These are phyloP conservation scores for Magnolia officinalis DNA, from an alignment of 164 flowering plant genomes.

Conservation along the genomic window DNA sequence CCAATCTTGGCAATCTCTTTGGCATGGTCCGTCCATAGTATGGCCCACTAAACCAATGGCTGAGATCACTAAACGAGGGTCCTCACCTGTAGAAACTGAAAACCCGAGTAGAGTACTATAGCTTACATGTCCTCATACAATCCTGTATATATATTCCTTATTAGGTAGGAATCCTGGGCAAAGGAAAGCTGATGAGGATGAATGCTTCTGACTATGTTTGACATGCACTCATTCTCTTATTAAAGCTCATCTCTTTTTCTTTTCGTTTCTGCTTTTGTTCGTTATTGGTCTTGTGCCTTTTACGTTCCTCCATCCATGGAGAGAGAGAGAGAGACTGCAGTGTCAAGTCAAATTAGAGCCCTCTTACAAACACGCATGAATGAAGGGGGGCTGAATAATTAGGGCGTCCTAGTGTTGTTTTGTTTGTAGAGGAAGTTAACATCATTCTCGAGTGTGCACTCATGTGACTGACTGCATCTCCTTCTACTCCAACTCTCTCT, in stretches of 20 bases:
- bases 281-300: background rate
- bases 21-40: too few relatives aligned
- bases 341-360: constrained; percentile 17
- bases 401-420: constrained; percentile 31
- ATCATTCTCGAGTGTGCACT: constrained; percentile 32
- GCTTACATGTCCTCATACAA: too few relatives aligned
- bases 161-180: constrained; percentile 16
- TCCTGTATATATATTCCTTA: too few relatives aligned
- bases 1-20: too few relatives aligned
- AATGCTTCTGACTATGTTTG: background rate
- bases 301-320: constrained; percentile 5
- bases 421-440: constrained; percentile 35
- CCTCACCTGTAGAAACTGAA: too few relatives aligned
- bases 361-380: constrained; percentile 17
- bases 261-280: background rate
- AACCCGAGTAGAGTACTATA: too few relatives aligned
- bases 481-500: constrained; percentile 3
- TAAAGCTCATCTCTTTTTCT: background rate
- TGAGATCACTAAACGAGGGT: too few relatives aligned
- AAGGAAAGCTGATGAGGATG: background rate
- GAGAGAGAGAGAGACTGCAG: constrained; percentile 13
- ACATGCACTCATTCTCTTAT: background rate
- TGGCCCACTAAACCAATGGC: too few relatives aligned
- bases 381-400: constrained; percentile 26
- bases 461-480: constrained; percentile 33